Evolutionary conservation across 306 rosid genomes (phyloP), one percentile per base, ranked within the genome.

Genomic region (Vachellia pachyceras): DNA sequence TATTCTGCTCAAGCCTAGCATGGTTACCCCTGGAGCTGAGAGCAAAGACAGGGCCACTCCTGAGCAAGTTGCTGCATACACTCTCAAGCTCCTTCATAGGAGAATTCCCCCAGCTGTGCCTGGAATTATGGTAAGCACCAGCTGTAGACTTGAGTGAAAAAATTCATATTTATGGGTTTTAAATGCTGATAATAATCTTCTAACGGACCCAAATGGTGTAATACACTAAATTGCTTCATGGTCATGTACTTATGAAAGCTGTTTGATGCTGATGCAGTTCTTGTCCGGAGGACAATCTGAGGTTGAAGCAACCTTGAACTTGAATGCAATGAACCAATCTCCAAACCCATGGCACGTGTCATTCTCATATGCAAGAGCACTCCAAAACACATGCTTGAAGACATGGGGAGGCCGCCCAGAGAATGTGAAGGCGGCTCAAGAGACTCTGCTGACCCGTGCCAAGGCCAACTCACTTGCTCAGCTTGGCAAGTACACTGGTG

Each of bases 271-370:
- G 6, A 66, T 42, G 79, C 90, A 93, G 99, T 95, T 95, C 77
- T 88, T 95, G 92, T 95, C 99, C 33, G 97, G 97, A 71, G 99
- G 99, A 77, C 99, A 95, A 89, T 95, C 99, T 76, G 99, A 95
- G 89, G 89, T 95, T 66, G 99, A 95, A 72, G 97, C 99, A 77
- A 95, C 99, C 68, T 81, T 91, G 73, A 95, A 95, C 94, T 83
- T 95, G 91, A 95, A 95, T 22, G 97, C 97, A 15, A 86, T 86
- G 84, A 86, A 86, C 89, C 82, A 86, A 69, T 72, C 97, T 88
- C 91, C 97, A 83, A 88, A 91, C 92, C 99, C 97, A 46, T 95
- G 99, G 99, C 99, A 93, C 6, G 97, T 95, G 87, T 93, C 99
- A 0, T 95, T 95, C 94, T 95, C 99, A 40, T 95, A 91, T 25